Evolutionary conservation across 2,329 filamentous ascomycete genomes (phyloP), one percentile per base, ranked within the genome.

Genomic region (Chrysoporthe puriensis): DNA sequence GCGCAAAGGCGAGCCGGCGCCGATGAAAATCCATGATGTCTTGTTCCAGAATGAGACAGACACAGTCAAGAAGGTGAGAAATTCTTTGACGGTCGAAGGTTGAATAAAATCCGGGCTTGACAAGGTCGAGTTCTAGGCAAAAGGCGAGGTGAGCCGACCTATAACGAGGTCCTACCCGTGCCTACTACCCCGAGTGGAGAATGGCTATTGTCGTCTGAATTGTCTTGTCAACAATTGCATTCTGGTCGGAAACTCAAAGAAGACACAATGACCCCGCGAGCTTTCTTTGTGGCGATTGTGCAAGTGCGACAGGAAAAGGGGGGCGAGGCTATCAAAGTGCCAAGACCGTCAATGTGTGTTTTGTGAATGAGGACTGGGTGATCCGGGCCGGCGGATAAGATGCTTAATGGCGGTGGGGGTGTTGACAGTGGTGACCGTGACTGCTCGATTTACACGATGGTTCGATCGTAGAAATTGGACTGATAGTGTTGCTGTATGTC

Each of bases 21-120:
- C 71, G 72, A 34, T 74, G 73, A 46, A 72, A 72, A 58, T 74
- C 74, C 75, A 81, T 83, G 54, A 26, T 62, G 66, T n/a, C 14
- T 68, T 4, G 14, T 46, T 34, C 36, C n/a, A 26, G 14, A 63
- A 16, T n/a, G 9, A 46, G 48, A 61, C 21, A 40, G 36, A 26
- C 43, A 7, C 40, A 32, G 7, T 58, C 32, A 14, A 36, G 18
- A 34, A 62, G 36, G 48, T 16, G 50, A 9, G 5, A 13, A 42
- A 36, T 6, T 52, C 11, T 44, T 16, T 61, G 21, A 26, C 16
- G 57, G n/a, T 26, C 13, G 58, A n/a, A 44, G 18, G 16, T 26
- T n/a, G 32, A 42, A 21, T 36, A 21, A 9, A 16, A 16, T 48
- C 42, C n/a, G 18, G 42, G 40, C 43, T 62, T 18, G 62, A 64